These are phyloP conservation scores for Rutstroemia sp. DNA, from an alignment of 2,329 filamentous ascomycete species.

Conservation along the genomic window DNA sequence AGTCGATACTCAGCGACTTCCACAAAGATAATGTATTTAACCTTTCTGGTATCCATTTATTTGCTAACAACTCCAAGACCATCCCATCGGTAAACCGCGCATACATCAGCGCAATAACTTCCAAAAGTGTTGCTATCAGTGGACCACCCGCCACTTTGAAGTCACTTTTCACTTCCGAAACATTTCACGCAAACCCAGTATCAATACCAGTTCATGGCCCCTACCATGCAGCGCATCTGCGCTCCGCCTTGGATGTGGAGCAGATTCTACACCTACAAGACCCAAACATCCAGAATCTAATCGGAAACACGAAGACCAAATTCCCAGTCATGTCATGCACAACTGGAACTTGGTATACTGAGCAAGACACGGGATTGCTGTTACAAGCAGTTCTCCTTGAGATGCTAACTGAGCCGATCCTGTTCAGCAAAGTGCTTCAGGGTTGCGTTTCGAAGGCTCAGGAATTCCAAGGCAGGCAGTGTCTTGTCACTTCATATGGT, in stretches of 20 bases:
- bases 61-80: background rate
- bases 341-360: slow-evolving; percentile 14
- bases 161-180: slow-evolving; percentile 4
- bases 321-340: slow-evolving; percentile 45
- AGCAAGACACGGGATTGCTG: slow-evolving; percentile 12
- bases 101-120: slow-evolving; percentile 6
- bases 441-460: slow-evolving; percentile 39
- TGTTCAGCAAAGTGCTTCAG: slow-evolving; percentile 41
- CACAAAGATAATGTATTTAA: slow-evolving; percentile 43
- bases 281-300: slow-evolving; percentile 34
- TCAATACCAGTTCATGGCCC: slow-evolving; percentile 22
- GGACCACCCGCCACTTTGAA: slow-evolving; percentile 5
- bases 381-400: slow-evolving; percentile 32
- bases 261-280: slow-evolving; percentile 18
- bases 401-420: slow-evolving; percentile 42
- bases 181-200: slow-evolving; percentile 4
- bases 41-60: background rate
- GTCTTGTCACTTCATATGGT: slow-evolving; percentile 43
- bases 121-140: slow-evolving; percentile 9
- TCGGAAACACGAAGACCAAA: slow-evolving; percentile 38
- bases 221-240: slow-evolving; percentile 29
- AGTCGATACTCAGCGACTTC: slow-evolving; percentile 47
- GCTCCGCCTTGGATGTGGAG: slow-evolving; percentile 18
- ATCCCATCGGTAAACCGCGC: slow-evolving; percentile 39
- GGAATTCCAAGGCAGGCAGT: slow-evolving; percentile 33